These are phyloP conservation scores for Akanthomyces uredinophilus DNA, from an alignment of 2,329 filamentous ascomycete species.

Conservation along the genomic window DNA sequence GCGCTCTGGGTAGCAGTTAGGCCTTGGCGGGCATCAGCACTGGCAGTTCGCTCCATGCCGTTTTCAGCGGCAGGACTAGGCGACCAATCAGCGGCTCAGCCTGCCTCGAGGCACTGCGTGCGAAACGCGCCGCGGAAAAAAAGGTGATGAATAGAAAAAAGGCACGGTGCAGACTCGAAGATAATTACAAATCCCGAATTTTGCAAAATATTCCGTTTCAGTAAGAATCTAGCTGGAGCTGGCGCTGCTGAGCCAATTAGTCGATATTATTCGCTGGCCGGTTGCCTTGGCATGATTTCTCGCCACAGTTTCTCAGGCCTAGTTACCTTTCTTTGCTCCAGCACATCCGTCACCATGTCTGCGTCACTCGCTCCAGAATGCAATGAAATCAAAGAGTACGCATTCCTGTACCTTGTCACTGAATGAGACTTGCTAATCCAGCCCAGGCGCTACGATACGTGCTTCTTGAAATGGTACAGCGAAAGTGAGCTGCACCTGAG, in stretches of 20 bases:
- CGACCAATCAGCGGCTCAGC: conserved; percentile 9
- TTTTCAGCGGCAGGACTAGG: neutral
- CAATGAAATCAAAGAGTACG: conserved; percentile 92
- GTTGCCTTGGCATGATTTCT: conserved; percentile 17
- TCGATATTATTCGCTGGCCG: neutral
- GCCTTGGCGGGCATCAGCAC: neutral
- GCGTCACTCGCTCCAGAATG: conserved; percentile 92
- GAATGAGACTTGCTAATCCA: neutral
- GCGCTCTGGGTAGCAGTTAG: neutral
- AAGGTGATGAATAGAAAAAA: neutral
- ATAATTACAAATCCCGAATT: too few relatives aligned
- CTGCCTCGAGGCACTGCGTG: neutral
- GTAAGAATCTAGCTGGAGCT: too few relatives aligned
- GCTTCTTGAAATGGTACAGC: conserved; percentile 98
- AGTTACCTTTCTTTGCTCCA: conserved; percentile 4
- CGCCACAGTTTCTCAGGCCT: neutral
- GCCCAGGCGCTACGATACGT: conserved; percentile 83
- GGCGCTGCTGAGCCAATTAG: neutral
- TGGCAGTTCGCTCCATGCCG: neutral
- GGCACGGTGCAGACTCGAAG: neutral
- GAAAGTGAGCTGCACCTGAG: conserved; percentile 63
- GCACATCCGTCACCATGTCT: conserved; percentile 58
- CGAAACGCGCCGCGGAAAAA: neutral
- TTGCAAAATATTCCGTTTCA: neutral
- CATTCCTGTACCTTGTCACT: conserved; percentile 3